Evolutionary conservation across 164 flowering plant genomes (phyloP).

Genomic region (Umbellularia californica): DNA sequence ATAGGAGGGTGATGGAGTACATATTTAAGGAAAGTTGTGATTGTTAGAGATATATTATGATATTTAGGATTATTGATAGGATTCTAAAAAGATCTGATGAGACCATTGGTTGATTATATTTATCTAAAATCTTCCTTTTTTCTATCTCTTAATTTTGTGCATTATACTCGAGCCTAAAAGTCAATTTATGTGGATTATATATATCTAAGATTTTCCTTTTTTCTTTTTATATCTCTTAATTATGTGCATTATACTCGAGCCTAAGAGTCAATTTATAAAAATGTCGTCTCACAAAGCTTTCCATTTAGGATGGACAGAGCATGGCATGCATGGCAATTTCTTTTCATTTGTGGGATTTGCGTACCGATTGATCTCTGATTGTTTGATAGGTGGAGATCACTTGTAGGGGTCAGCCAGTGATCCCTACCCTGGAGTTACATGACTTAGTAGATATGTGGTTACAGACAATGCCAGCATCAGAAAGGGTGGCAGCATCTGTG

Average conservation of each 20-base stretch:
- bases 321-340: neutral
- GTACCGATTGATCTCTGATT: neutral
- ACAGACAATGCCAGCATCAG: slow-evolving; percentile 36
- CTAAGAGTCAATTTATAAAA: neutral
- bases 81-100: no score
- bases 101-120: no score
- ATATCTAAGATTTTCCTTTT: no score
- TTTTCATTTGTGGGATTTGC: neutral
- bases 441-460: slow-evolving; percentile 68
- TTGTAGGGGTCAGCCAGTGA: slow-evolving; percentile 62
- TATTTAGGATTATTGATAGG: no score
- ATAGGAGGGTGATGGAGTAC: no score
- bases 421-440: slow-evolving; percentile 54
- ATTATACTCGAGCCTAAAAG: neutral
- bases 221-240: neutral
- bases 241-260: neutral
- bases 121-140: no score
- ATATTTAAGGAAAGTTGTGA: no score
- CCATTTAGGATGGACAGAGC: neutral
- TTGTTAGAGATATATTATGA: no score
- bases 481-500: slow-evolving; percentile 39
- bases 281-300: no score
- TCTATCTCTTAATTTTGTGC: neutral
- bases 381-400: slow-evolving; percentile 62
- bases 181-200: neutral